phyloP scores from a whole-genome alignment of 805 yeast species.

The Candida qinlingensis region DNA sequence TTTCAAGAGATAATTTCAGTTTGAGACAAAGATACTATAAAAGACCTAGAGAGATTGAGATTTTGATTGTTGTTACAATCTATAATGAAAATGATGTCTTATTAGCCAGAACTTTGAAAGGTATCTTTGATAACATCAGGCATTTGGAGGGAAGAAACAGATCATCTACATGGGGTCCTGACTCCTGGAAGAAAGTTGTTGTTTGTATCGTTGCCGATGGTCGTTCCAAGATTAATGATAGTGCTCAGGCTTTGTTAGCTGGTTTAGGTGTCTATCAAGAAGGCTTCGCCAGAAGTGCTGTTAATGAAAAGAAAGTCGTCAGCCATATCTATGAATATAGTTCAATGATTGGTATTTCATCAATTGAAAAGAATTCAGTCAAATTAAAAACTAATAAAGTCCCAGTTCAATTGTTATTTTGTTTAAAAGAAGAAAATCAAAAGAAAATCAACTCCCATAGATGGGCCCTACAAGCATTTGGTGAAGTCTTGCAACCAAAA shows the following conservation, averaged over 20 bases:
- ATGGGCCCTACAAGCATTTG: conserved; percentile 94
- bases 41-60: conserved; percentile 77
- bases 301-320: conserved; percentile 74
- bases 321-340: conserved; percentile 94
- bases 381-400: conserved; percentile 62
- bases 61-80: conserved; percentile 82
- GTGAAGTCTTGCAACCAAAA: conserved; percentile 74
- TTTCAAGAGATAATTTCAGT: conserved; percentile 57
- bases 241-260: conserved; percentile 74
- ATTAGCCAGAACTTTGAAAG: conserved; percentile 81
- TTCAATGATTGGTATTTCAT: conserved; percentile 79
- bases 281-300: conserved; percentile 89
- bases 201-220: conserved; percentile 92
- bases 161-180: conserved; percentile 86
- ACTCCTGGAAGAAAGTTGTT: conserved; percentile 91
- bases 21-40: conserved; percentile 76
- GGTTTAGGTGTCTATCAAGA: conserved; percentile 92
- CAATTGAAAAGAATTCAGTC: conserved; percentile 55
- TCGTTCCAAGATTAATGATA: conserved; percentile 72
- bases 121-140: conserved; percentile 82
- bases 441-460: conserved; percentile 93
- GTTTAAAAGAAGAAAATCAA: conserved; percentile 83
- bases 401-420: conserved; percentile 86
- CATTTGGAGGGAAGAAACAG: conserved; percentile 63
- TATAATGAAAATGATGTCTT: conserved; percentile 84